Evolutionary conservation across 495 filamentous ascomycete genomes (phyloP), one percentile per base, ranked within the genome.

Genomic region (Tetracladium setigerum): DNA sequence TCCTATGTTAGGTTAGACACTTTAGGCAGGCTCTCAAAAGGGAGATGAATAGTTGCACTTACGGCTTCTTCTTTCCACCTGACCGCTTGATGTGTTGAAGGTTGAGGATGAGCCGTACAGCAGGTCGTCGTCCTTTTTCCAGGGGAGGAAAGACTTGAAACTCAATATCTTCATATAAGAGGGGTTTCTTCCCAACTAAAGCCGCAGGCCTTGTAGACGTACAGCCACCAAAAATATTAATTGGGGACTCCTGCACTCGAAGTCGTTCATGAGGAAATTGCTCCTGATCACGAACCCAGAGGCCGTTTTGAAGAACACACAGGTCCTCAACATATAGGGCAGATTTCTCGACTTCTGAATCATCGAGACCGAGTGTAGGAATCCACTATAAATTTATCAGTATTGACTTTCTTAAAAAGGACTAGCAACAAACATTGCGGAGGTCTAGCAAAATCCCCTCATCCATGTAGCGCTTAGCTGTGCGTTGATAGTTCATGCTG

Each of bases 81-180:
- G 46, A 49, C 17, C 46, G 6, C 39, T 49, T 49, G 38, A 49
- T 43, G 36, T 43, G 38, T 27, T 41, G 41, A 8, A 49, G 46
- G 46, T 49, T 49, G 15, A 49, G 11, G 4, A 33, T 41, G 5
- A 49, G 18, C 9, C 34, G 33, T 14, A 41, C 18, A 13, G 43
- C 16, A 8, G 46, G 38, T 27, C 38, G 46, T 19, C 13, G 38
- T 30, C 46, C 46, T 42, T 34, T 34, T 13, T 34, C 30, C 5
- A n/a, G 22, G 38, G 37, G 22, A 10, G 38, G 45, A 13, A 49
- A 41, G 12, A 49, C 13, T 18, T 41, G 24, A 19, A 49, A 49
- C 46, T 49, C 38, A 16, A 49, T 49, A 30, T 49, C 30, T 18
- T 49, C 24, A 38, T 49, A 49, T 19, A 48, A 41, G 46, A 48